Conservation (phyloP, 2,329 filamentous ascomycete species). For the Fusarium falciforme region DNA sequence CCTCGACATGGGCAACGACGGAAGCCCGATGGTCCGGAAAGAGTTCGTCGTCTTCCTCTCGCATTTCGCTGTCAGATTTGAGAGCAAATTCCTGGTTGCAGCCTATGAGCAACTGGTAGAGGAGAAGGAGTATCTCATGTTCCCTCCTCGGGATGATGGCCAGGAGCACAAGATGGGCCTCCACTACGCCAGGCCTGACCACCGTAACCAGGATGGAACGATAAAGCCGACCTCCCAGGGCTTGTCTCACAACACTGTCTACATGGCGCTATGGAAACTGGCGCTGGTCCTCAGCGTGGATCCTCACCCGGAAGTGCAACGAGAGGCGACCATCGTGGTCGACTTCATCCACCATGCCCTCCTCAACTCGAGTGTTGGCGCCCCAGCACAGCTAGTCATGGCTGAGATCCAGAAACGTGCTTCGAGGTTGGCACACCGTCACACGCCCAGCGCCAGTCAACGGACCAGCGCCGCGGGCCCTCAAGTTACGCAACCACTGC, state of each 20-base stretch:
- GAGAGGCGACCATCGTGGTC: slow-evolving; percentile 84
- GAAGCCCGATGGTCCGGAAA: slow-evolving; percentile 92
- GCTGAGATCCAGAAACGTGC: slow-evolving; percentile 74
- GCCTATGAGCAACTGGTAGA: slow-evolving; percentile 92
- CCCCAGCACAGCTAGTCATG: slow-evolving; percentile 76
- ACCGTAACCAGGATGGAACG: slow-evolving; percentile 67
- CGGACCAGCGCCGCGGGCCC: slow-evolving; percentile 56
- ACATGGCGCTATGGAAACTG: slow-evolving; percentile 94
- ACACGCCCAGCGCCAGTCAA: slow-evolving; percentile 54
- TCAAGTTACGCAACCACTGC: slow-evolving; percentile 56
- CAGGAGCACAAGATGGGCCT: slow-evolving; percentile 71
- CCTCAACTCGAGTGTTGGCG: slow-evolving; percentile 79
- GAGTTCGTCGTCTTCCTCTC: slow-evolving; percentile 95
- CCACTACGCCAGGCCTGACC: slow-evolving; percentile 68
- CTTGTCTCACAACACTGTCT: slow-evolving; percentile 87
- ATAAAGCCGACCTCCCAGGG: slow-evolving; percentile 68
- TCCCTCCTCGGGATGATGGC: slow-evolving; percentile 66
- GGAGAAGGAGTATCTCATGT: slow-evolving; percentile 77
- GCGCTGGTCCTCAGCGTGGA: slow-evolving; percentile 91
- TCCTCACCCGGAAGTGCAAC: slow-evolving; percentile 91
- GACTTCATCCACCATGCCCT: slow-evolving; percentile 86
- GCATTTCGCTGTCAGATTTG: slow-evolving; percentile 88
- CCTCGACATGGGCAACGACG: slow-evolving; percentile 91
- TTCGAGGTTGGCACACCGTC: slow-evolving; percentile 59
- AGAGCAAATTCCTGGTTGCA: slow-evolving; percentile 90